Conservation (phyloP, 495 filamentous ascomycete genomes). For the Xylaria telfairii region DNA sequence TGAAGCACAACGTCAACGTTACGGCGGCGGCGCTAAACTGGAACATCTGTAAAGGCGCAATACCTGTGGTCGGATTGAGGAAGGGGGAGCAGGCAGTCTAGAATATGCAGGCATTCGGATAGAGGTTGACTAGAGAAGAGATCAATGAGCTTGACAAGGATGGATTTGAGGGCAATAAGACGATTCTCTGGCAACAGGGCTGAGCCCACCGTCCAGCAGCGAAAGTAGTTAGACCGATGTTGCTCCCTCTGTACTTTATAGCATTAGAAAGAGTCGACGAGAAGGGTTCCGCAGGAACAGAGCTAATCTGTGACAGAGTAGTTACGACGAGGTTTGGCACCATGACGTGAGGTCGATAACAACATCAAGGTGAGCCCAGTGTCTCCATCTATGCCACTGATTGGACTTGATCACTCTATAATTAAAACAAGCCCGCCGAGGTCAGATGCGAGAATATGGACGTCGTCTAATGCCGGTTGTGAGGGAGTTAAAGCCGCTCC, state of each 20-base stretch:
- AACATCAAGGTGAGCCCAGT: not conserved
- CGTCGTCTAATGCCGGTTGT: not conserved
- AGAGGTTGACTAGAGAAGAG: not conserved
- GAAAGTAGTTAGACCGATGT: not conserved
- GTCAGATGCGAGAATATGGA: not conserved
- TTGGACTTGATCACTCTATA: not conserved
- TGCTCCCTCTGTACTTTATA: not conserved
- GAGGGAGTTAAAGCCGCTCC: not conserved
- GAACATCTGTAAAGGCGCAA: conserved; percentile 33
- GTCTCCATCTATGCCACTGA: not conserved
- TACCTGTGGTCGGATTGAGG: conserved; percentile 7
- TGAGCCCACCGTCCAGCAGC: not conserved
- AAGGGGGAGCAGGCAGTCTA: not conserved
- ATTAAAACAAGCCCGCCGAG: not conserved
- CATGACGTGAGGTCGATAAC: not conserved
- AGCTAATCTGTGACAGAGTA: not conserved
- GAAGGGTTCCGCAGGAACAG: not conserved
- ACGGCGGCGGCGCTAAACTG: conserved; percentile 52
- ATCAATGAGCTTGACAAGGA: not conserved
- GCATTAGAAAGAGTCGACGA: not conserved
- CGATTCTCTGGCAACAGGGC: conserved; percentile 1
- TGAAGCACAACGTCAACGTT: conserved; percentile 35
- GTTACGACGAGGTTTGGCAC: not conserved
- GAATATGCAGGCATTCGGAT: conserved; percentile 6
- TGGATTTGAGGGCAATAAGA: not conserved